phyloP scores from a whole-genome alignment of 139 green algal genomes.

The Chlorella vulgaris region DNA sequence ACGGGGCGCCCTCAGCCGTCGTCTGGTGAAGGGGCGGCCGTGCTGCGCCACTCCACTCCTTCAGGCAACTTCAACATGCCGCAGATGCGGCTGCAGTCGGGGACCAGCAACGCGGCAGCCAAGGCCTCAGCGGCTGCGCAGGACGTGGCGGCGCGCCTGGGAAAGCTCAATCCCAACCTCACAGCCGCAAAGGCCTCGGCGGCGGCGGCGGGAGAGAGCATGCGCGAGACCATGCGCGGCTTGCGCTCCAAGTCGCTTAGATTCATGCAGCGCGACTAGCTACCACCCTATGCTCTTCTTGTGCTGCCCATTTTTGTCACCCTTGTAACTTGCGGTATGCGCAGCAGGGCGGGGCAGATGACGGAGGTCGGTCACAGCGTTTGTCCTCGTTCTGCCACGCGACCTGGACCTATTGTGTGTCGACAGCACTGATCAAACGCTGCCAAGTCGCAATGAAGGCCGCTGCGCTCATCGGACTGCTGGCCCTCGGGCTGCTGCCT shows the following conservation, averaged over 20 bases:
- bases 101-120: conserved; percentile 1
- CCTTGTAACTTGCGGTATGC: too few species aligned
- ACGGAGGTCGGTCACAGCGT: too few species aligned
- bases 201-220: conserved; percentile 40
- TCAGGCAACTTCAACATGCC: not conserved
- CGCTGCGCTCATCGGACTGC: not conserved
- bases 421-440: too few species aligned
- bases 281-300: not conserved
- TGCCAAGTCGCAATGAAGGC: too few species aligned
- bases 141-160: conserved; percentile 39
- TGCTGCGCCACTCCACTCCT: not conserved
- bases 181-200: conserved; percentile 16
- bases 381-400: too few species aligned
- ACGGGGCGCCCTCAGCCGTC: conserved; percentile 18
- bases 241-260: conserved; percentile 41
- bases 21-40: not conserved
- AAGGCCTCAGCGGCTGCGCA: conserved; percentile 33
- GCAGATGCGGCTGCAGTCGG: not conserved
- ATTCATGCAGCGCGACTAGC: conserved; percentile 30
- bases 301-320: not conserved
- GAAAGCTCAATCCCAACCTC: conserved; percentile 15
- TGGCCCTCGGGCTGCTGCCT: not conserved
- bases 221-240: conserved; percentile 47
- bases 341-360: too few species aligned
- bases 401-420: too few species aligned